Evolutionary conservation across 2,329 filamentous ascomycete species (phyloP).

Genomic region (Aspergillus sojae): DNA sequence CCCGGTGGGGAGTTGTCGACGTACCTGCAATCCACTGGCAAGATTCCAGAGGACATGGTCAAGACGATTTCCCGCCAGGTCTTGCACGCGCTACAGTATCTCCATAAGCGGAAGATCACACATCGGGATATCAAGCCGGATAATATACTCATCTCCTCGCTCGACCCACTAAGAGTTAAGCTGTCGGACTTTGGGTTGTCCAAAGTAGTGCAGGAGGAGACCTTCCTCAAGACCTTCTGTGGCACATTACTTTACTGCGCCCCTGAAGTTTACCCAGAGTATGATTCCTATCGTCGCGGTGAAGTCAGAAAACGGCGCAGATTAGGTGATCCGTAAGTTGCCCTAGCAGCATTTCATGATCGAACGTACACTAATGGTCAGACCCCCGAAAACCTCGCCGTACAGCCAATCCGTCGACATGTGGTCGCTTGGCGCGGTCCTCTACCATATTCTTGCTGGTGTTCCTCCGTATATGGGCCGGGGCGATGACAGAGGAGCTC

Average conservation of each 20-base stretch:
- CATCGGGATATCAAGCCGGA: slow-evolving; percentile 99
- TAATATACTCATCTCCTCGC: slow-evolving; percentile 82
- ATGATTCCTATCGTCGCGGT: slow-evolving; percentile 64
- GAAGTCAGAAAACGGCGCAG: slow-evolving; percentile 66
- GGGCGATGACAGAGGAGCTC: slow-evolving; percentile 73
- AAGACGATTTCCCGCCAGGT: slow-evolving; percentile 70
- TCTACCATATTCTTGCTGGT: slow-evolving; percentile 83
- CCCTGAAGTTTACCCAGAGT: slow-evolving; percentile 90
- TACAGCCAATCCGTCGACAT: slow-evolving; percentile 94
- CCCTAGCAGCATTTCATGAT: not conserved
- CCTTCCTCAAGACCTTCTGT: slow-evolving; percentile 94
- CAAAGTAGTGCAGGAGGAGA: slow-evolving; percentile 89
- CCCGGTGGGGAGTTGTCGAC: slow-evolving; percentile 79
- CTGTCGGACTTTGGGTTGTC: slow-evolving; percentile 95
- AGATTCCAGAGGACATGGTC: slow-evolving; percentile 69
- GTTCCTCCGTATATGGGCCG: slow-evolving; percentile 80
- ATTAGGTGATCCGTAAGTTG: slow-evolving; percentile 48
- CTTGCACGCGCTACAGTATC: slow-evolving; percentile 78
- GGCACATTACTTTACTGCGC: slow-evolving; percentile 95
- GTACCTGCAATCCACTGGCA: slow-evolving; percentile 63
- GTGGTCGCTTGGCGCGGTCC: slow-evolving; percentile 91
- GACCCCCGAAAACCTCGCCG: slow-evolving; percentile 57
- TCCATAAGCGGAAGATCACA: slow-evolving; percentile 86
- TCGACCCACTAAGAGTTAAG: slow-evolving; percentile 78
- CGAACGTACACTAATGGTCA: slow-evolving; percentile 28